A percentile compares a stretch with the other conserved stretches of the same genome.
These are phyloP conservation scores for Candida frijolesensis DNA, from an alignment of 1,139 yeast genomes.

Conservation along the genomic window DNA sequence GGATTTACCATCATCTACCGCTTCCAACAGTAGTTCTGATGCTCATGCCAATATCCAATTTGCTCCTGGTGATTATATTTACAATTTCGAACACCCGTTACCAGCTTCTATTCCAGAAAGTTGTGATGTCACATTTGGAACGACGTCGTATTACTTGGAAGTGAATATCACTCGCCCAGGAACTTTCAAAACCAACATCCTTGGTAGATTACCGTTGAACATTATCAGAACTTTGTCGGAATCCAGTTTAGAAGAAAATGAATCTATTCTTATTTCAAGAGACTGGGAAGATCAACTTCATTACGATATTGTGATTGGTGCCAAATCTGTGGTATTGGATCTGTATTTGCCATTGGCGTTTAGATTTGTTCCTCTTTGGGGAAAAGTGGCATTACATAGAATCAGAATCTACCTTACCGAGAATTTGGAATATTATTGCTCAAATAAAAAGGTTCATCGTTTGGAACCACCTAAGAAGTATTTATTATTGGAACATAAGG, in stretches of 20 bases:
- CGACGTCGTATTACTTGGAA: slow-evolving; percentile 68
- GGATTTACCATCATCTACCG: slow-evolving; percentile 13
- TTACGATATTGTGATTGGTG: slow-evolving; percentile 87
- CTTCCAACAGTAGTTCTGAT: slow-evolving; percentile 17
- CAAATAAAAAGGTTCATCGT: slow-evolving; percentile 82
- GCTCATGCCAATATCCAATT: slow-evolving; percentile 32
- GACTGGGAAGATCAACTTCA: slow-evolving; percentile 93
- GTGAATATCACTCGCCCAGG: slow-evolving; percentile 76
- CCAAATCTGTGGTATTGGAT: slow-evolving; percentile 84
- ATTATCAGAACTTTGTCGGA: slow-evolving; percentile 79
- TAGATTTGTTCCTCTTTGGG: slow-evolving; percentile 75
- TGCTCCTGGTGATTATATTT: slow-evolving; percentile 85
- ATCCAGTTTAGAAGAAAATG: slow-evolving; percentile 81
- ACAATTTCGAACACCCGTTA: slow-evolving; percentile 87
- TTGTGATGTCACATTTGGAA: slow-evolving; percentile 77
- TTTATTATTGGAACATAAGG: slow-evolving; percentile 76
- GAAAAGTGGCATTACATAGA: slow-evolving; percentile 84
- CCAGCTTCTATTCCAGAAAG: slow-evolving; percentile 85
- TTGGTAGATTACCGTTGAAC: slow-evolving; percentile 63
- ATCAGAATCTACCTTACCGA: slow-evolving; percentile 85
- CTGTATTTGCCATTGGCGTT: slow-evolving; percentile 83
- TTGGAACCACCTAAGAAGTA: slow-evolving; percentile 87
- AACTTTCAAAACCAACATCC: slow-evolving; percentile 76
- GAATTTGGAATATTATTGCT: slow-evolving; percentile 86
- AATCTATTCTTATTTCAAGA: slow-evolving; percentile 86